Evolutionary conservation across 495 filamentous ascomycete species (phyloP), one percentile per base, ranked within the genome.

Genomic region (Talaromyces borbonicus): DNA sequence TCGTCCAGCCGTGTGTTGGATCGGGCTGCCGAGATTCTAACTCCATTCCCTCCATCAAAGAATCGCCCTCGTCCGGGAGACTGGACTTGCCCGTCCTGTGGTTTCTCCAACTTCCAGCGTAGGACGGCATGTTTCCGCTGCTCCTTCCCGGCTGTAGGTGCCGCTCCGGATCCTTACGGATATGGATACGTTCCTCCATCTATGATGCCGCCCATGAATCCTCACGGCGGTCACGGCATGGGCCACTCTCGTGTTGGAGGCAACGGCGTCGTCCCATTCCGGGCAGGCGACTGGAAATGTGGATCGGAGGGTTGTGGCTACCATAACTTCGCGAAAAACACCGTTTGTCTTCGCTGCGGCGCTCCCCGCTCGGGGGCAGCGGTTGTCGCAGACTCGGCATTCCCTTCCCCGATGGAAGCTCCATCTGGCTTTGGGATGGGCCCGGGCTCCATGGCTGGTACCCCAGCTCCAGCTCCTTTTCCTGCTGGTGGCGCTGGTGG

Each of bases 251-350:
- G 75, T 36, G 83, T 84, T 77, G 76, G 79, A 43, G 84, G 84
- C 43, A 80, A 83, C 43, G 82, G 90, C 41, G 84, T 90, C 47
- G 90, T 97, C 46, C 92, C 92, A 16, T 98, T 97, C 80, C 83
- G 92, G 50, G 92, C 92, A 33, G 92, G 92, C 52, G 92, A 98
- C 61, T 98, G 92, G 92, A 96, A 95, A 60, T 98, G 92, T 61
- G 92, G 92, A 36, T 90, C 88, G 29, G 90, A 96, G 57, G 88
- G 88, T n/a, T 98, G 92, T 61, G 87, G 85, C 25, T 98, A 98
- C 56, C 92, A 98, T 67, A 98, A 98, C 65, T 98, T 98, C 57
- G 92, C 92, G 35, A 98, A 98, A 76, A 98, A 98, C 58, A 90
- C 96, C 51, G 92, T 85, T 61, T 98, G 92, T 63, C 76, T 98